A percentile compares a stretch with the other conserved stretches of the same genome.
These are phyloP conservation scores for Mortierella sp. DNA, from an alignment of 371 early-diverging fungal genomes.

Conservation along the genomic window DNA sequence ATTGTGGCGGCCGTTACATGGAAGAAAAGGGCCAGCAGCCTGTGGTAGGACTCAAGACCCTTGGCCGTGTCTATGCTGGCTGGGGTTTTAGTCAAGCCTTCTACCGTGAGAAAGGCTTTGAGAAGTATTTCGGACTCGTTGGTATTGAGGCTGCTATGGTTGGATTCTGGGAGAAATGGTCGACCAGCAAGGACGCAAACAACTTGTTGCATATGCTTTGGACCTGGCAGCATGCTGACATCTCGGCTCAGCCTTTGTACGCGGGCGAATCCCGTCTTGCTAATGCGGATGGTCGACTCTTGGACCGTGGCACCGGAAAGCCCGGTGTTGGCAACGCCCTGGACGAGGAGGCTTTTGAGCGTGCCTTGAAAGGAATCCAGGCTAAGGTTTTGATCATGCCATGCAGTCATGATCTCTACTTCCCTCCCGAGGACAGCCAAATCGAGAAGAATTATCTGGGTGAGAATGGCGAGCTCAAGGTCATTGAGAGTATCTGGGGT, in stretches of 20 bases:
- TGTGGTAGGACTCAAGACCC: slow-evolving; percentile 16
- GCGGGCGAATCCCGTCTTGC: slow-evolving; percentile 24
- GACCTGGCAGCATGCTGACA: slow-evolving; percentile 35
- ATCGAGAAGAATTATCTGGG: slow-evolving; percentile 36
- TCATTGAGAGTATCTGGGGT: slow-evolving; percentile 39
- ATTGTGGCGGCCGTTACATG: slow-evolving; percentile 22
- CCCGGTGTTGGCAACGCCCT: slow-evolving; percentile 10
- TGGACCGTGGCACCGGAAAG: slow-evolving; percentile 16
- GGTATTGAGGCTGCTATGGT: slow-evolving; percentile 26
- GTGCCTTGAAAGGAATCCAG: slow-evolving; percentile 22
- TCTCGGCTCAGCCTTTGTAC: slow-evolving; percentile 28
- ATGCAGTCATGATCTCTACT: slow-evolving; percentile 23
- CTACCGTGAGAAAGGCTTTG: slow-evolving; percentile 35
- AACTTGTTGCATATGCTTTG: slow-evolving; percentile 39
- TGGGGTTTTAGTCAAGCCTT: slow-evolving; percentile 36
- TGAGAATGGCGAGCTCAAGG: slow-evolving; percentile 27
- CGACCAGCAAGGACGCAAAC: slow-evolving; percentile 34
- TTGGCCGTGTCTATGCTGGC: slow-evolving; percentile 29
- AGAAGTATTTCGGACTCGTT: slow-evolving; percentile 22
- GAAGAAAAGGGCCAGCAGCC: slow-evolving; percentile 28
- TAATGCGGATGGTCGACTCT: slow-evolving; percentile 9
- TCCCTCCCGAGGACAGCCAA: slow-evolving; percentile 41
- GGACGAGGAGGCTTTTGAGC: slow-evolving; percentile 26
- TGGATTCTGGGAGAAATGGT: slow-evolving; percentile 33
- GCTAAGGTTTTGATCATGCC: slow-evolving; percentile 33